These are phyloP conservation scores for Cinnamomum micranthum DNA, from an alignment of 164 flowering plant genomes.

Conservation along the genomic window DNA sequence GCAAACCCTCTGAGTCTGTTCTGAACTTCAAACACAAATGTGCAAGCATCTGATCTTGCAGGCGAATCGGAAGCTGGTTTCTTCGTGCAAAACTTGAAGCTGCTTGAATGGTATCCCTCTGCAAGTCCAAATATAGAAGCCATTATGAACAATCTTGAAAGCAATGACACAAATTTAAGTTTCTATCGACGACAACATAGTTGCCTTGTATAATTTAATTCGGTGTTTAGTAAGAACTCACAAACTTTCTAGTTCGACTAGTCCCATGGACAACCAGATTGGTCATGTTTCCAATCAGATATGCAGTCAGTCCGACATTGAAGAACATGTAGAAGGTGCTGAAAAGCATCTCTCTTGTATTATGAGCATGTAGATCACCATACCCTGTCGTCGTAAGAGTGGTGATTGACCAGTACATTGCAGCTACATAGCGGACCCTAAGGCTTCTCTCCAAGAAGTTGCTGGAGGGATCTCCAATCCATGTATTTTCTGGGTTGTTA, in stretches of 20 bases:
- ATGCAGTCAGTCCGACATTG: slow-evolving; percentile 89
- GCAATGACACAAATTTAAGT: not conserved
- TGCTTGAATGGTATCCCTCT: slow-evolving; percentile 94
- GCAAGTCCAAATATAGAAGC: slow-evolving; percentile 7
- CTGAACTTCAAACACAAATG: slow-evolving; percentile 86
- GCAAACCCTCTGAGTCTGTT: slow-evolving; percentile 89
- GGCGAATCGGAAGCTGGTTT: slow-evolving; percentile 63
- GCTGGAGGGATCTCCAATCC: slow-evolving; percentile 55
- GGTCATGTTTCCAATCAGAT: slow-evolving; percentile 96
- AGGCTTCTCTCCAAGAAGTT: slow-evolving; percentile 44
- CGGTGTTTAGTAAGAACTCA: slow-evolving; percentile 32
- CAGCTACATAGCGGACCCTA: slow-evolving; percentile 66
- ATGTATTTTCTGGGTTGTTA: slow-evolving; percentile 48
- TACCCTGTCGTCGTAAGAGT: slow-evolving; percentile 94
- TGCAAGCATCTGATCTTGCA: slow-evolving; percentile 96
- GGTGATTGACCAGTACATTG: slow-evolving; percentile 95
- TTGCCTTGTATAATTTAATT: not conserved
- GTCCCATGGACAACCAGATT: slow-evolving; percentile 93
- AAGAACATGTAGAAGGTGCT: slow-evolving; percentile 84
- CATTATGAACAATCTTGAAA: not conserved
- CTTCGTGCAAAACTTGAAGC: slow-evolving; percentile 85
- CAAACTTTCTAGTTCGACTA: slow-evolving; percentile 79
- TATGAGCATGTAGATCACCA: slow-evolving; percentile 88
- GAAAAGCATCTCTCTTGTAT: slow-evolving; percentile 77
- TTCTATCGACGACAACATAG: no score